A percentile compares a stretch with the other conserved stretches of the same genome.
Conservation (phyloP, 108 stramenopile species). For the Fragilaria crotonensis region DNA sequence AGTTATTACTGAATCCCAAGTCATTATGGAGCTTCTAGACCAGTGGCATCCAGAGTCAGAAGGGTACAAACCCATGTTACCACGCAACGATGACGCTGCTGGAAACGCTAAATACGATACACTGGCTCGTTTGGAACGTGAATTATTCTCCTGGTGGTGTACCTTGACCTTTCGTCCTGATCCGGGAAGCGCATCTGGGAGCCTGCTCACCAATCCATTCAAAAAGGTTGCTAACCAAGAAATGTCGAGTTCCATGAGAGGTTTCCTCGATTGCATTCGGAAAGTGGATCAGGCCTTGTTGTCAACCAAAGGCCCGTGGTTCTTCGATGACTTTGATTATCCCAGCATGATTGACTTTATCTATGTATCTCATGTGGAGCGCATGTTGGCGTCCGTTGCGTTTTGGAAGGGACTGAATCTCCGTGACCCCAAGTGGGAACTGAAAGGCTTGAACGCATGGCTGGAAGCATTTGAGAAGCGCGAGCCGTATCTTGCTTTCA, state of each 20-base stretch:
- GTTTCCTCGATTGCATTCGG: constrained; percentile 68
- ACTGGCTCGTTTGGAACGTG: constrained; percentile 79
- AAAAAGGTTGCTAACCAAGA: constrained; percentile 21
- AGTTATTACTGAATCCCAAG: constrained; percentile 76
- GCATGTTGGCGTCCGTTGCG: constrained; percentile 84
- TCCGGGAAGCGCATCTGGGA: constrained; percentile 22
- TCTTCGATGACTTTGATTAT: constrained; percentile 71
- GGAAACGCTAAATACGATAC: constrained; percentile 34
- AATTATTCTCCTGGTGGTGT: constrained; percentile 92
- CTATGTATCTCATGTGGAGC: constrained; percentile 81
- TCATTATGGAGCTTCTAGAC: constrained; percentile 89
- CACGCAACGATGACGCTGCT: constrained; percentile 31
- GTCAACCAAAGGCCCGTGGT: constrained; percentile 82
- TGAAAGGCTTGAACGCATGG: constrained; percentile 69
- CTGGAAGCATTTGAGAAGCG: constrained; percentile 89
- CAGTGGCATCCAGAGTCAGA: constrained; percentile 57
- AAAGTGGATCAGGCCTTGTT: constrained; percentile 69
- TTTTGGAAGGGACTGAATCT: constrained; percentile 89
- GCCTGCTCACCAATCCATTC: constrained; percentile 34
- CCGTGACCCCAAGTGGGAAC: constrained; percentile 47
- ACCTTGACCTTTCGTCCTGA: constrained; percentile 80
- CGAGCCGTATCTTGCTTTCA: constrained; percentile 79
- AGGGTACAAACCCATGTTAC: constrained; percentile 76
- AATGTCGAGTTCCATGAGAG: constrained; percentile 72
- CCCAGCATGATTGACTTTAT: constrained; percentile 92